Evolutionary conservation across 441 rosid genomes (phyloP), one percentile per base, ranked within the genome.

Genomic region (Bruguiera hainesii): DNA sequence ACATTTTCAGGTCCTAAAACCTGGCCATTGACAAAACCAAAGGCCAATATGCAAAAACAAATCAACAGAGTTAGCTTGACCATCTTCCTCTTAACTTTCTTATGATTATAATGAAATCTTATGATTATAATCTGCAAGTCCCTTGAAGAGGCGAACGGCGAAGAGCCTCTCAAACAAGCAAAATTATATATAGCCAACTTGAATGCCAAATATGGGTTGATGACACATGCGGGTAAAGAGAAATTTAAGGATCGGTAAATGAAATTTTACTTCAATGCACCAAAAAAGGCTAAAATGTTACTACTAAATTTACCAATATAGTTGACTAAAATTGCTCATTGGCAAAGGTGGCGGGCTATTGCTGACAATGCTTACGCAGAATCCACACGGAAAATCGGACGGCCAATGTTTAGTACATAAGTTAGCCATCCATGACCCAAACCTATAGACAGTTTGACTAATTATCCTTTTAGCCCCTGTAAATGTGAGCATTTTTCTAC

Each of bases 391-490:
- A 10, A 37, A 37, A 37, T 37, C 11, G 46, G 46, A 10, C 15
- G 15, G 16, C 3, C 46, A 10, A 37, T 37, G 16, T 37, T 10
- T 9, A 10, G 46, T 37, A 26, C 30, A 21, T 13, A 25, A 21
- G 26, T 4, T 23, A 33, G 10, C 59, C 31, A 23, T 56, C 81
- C 81, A 79, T n/a, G 81, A 76, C 11, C 76, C 79, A 0, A 79
- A 65, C 68, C 21, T 63, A 26, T 82, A 76, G 63, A 83, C 85
- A 1, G 75, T 9, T 2, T 10, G 2, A 11, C 46, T 10, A 35
- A 8, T 35, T 35, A 37, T 9, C 46, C 15, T 37, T 37, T 37
- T 37, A 37, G 46, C 46, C 15, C 15, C 46, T 2, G 46, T 11
- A 37, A 37, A 37, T 9, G 7, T 68, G 13, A 59, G 69, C 20